Base-by-base conservation (phyloP, 257 asterid species). In the Nicotiana tomentosiformis region DNA sequence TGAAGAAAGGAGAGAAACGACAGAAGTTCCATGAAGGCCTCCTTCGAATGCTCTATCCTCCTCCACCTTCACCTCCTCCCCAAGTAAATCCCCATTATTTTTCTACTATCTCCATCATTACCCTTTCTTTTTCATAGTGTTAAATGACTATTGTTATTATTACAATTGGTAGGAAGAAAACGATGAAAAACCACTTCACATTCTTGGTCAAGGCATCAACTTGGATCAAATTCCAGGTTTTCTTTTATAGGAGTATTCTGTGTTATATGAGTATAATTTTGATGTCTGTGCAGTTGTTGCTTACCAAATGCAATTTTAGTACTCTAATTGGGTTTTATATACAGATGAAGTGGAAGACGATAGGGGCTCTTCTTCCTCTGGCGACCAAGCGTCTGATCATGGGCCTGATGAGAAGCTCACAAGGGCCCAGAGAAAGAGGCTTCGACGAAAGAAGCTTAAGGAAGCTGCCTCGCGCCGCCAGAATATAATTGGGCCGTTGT, bases 371-470 rank as follows among this genome's bases (percentile, higher is more conserved):
- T 80, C 84, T 30, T 83, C 87, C 8, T 87, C 91, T 7, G 72
- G 80, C 69, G 78, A 83, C 26, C 84, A 70, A 16, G 84, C 82
- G n/a, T 69, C 66, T 18, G 83, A 58, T 10, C 79, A 60, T 16
- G 85, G 82, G 58, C 9, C 72, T 53, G 87, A 77, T 58, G 87
- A 80, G 83, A 94, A 90, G 88, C 77, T 88, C 82, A 92, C 92
- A 46, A 89, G 98, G 87, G 95, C 98, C 15, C 93, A 92, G 83
- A 90, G 97, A 84, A 94, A 93, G 90, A 87, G 95, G 89, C 88
- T 91, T 64, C 92, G 96, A 16, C 88, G 87, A 85, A 90, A 86
- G 89, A 92, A 92, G 88, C 91, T 94, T 7, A 94, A 91, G 82
- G 91, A 90, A 89, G 84, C 87, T 9, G 83, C 89, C 60, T 78